phyloP scores from a whole-genome alignment of 176 grass and related monocot genomes.

The Chrysopogon serrulatus region DNA sequence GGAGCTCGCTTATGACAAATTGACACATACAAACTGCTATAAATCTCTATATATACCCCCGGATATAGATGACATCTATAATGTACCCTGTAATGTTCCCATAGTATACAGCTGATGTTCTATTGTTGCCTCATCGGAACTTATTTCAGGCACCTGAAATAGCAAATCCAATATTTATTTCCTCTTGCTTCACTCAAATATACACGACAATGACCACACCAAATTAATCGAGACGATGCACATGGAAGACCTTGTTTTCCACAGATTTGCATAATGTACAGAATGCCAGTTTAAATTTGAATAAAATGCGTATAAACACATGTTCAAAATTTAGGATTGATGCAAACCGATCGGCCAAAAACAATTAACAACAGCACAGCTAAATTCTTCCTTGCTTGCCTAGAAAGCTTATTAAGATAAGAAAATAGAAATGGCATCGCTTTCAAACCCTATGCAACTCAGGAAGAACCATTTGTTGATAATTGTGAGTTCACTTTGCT shows the following conservation, averaged over 20 bases:
- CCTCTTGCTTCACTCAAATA: background rate
- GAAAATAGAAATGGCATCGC: slow-evolving; percentile 10
- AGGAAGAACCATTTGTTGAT: background rate
- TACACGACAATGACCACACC: background rate
- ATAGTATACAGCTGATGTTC: no score
- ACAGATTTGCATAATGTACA: background rate
- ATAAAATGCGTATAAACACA: background rate
- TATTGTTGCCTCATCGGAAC: background rate
- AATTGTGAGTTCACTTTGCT: slow-evolving; percentile 27
- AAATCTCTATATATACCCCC: no score
- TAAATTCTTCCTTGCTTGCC: background rate
- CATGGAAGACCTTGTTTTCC: background rate
- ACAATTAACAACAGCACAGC: slow-evolving; percentile 4
- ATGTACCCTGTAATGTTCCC: no score
- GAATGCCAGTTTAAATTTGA: background rate
- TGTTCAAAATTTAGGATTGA: background rate
- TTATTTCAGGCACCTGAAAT: no score
- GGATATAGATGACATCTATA: no score
- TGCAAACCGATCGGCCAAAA: background rate
- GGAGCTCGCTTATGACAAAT: no score
- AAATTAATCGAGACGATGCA: background rate
- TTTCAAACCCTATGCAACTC: background rate
- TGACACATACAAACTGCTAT: no score
- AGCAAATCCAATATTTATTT: no score
- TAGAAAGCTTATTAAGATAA: slow-evolving; percentile 13